These are phyloP conservation scores for Cutaneotrichosporon sp. DNA, from an alignment of 1,284 basidiomycete genomes.

Conservation along the genomic window DNA sequence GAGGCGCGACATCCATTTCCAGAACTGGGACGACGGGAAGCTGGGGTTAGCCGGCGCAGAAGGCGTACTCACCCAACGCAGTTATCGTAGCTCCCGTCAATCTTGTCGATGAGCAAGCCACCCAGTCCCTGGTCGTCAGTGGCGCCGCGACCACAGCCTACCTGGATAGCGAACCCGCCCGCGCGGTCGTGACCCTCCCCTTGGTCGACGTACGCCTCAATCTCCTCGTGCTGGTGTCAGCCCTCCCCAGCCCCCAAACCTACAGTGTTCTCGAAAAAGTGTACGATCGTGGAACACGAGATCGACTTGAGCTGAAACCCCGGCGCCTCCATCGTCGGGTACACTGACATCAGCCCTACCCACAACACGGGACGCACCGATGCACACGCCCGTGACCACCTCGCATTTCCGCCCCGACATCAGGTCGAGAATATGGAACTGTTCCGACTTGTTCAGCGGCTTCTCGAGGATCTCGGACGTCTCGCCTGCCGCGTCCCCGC, in stretches of 20 bases:
- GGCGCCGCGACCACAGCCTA: slow-evolving; percentile 34
- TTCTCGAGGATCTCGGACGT: slow-evolving; percentile 65
- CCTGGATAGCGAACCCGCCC: slow-evolving; percentile 93
- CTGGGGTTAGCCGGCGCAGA: no score
- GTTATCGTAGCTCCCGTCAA: slow-evolving; percentile 90
- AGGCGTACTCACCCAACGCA: slow-evolving; percentile 67
- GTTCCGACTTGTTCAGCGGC: slow-evolving; percentile 71
- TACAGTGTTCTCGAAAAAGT: slow-evolving; percentile 67
- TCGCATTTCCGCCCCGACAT: slow-evolving; percentile 79
- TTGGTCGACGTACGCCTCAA: slow-evolving; percentile 80
- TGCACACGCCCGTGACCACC: slow-evolving; percentile 80
- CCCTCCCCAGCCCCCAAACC: slow-evolving; percentile 25
- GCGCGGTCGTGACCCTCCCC: slow-evolving; percentile 87
- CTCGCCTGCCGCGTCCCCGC: slow-evolving; percentile 30
- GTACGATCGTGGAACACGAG: slow-evolving; percentile 72
- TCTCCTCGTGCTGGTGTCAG: slow-evolving; percentile 46
- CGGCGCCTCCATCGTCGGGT: slow-evolving; percentile 74
- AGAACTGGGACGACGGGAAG: slow-evolving; percentile 45
- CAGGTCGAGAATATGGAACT: slow-evolving; percentile 48
- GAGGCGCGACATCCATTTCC: slow-evolving; percentile 46
- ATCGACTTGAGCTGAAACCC: slow-evolving; percentile 83
- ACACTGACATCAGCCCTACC: slow-evolving; percentile 54
- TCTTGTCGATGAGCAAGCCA: slow-evolving; percentile 68
- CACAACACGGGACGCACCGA: slow-evolving; percentile 55
- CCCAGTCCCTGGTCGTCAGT: slow-evolving; percentile 62